Base-by-base conservation (phyloP, 2,329 filamentous ascomycete genomes). In the Stagonosporopsis cucurbitacearum region DNA sequence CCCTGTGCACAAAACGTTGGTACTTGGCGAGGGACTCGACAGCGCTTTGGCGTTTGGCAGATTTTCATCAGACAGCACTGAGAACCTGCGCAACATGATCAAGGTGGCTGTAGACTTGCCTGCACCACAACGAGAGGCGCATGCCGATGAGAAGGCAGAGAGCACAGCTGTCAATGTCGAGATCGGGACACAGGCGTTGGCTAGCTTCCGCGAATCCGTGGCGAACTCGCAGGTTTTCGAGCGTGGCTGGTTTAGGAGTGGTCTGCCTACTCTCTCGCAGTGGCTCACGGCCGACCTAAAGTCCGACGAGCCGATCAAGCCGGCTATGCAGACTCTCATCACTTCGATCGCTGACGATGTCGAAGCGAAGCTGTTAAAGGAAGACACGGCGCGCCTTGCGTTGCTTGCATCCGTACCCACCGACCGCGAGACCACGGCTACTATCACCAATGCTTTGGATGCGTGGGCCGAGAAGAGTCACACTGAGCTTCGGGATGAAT, bases 381-480 rank as follows among this genome's bases (percentile, higher is more conserved):
- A 84, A 49, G 80, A 86, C 60, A 69, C 76, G 0, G 64, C 69
- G 22, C 72, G 75, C 17, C 61, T 79, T 1, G 74, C 76, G 13
- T 52, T 67, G 9, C 59, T 72, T 11, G 66, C 70, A 30, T 63
- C 66, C 1, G 60, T 74, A 7, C 68, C 78, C 1, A 76, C 80
- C 8, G 72, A 80, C 3, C 70, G 82, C 8, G 66, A 75, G 20
- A 78, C 78, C 33, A 77, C 79, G n/a, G 63, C 74, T 15, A 70
- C 75, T 4, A 79, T 96, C n/a, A 80, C 85, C 39, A 72, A 75
- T 2, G 82, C 81, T 1, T 83, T 96, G 0, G 80, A 85, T 0
- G 75, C 78, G 3, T 97, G 93, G 92, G 88, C 92, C 0, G 88
- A 94, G 67, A 80, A 81, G 20, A 91, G 91, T 0, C 94, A 98